Base-by-base conservation (phyloP, 345 rosid species). In the Eucalyptus marginata region DNA sequence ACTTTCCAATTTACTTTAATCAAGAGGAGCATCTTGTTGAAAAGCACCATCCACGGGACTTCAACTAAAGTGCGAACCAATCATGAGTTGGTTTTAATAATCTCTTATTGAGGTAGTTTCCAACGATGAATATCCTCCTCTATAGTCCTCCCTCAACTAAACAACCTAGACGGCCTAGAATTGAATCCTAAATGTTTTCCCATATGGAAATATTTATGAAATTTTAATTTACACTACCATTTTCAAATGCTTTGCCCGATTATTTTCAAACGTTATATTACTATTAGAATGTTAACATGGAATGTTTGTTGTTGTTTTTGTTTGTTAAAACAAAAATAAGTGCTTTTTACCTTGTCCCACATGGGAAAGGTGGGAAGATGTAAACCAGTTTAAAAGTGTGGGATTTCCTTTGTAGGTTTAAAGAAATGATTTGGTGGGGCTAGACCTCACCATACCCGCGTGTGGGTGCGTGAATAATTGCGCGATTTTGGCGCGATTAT, bases 111-210 rank as follows among this genome's bases (percentile, higher is more conserved):
- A 64, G 14, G 15, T 29, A 64, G 71, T 64, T 64, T 64, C 17
- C 36, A 29, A 64, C 16, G 71, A 14, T 29, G 71, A n/a, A 29
- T 64, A 64, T 64, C 71, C 71, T 64, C 18, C 36, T 64, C 71
- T 62, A 0, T 62, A 0, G 5, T 62, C 18, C 71, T 62, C 5
- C 18, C 18, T 1, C 18, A n/a, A n/a, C 71, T 13, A 14, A 64
- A 29, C 71, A 64, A 64, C 71, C 36, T 64, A 64, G 71, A 27
- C 9, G 18, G 17, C 71, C 36, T 64, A 13, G 10, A 64, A 29
- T 64, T 58, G n/a, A 58, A 58, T 10, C n/a, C 27, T 58, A 25
- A 24, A 24, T 10, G 6, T 58, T 58, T 58, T 58, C 64, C 29
- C 29, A 58, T 58, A 24, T 10, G 13, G 64, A 10, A 58, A 4